These are phyloP conservation scores for Phytopythium oedochilum DNA, from an alignment of 352 stramenopile genomes.

Conservation along the genomic window DNA sequence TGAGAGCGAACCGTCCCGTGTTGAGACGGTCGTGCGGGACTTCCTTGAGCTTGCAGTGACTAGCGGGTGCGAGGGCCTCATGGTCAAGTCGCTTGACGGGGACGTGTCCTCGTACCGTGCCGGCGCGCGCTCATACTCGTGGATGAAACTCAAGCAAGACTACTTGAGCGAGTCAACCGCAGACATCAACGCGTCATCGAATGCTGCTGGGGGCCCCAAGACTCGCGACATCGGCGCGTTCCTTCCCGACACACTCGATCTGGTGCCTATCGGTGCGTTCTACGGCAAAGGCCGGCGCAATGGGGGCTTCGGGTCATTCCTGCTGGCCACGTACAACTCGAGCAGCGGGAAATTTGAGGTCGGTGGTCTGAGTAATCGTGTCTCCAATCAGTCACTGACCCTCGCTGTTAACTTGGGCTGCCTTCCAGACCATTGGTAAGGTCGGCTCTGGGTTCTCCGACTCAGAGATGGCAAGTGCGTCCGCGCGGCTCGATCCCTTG, in stretches of 20 bases:
- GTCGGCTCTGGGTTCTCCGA: slow-evolving; percentile 98
- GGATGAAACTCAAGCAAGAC: slow-evolving; percentile 86
- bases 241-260: slow-evolving; percentile 91
- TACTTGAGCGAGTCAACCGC: slow-evolving; percentile 36
- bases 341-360: slow-evolving; percentile 94
- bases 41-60: slow-evolving; percentile 49
- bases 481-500: slow-evolving; percentile 37
- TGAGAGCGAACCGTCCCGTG: background rate
- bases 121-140: slow-evolving; percentile 65
- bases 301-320: slow-evolving; percentile 96
- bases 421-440: slow-evolving; percentile 70
- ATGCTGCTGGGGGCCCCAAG: background rate
- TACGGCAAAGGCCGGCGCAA: slow-evolving; percentile 93
- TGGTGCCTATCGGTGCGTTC: slow-evolving; percentile 98
- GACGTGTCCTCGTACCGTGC: slow-evolving; percentile 56
- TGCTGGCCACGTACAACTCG: slow-evolving; percentile 96
- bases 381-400: background rate
- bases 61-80: slow-evolving; percentile 72
- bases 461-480: slow-evolving; percentile 84
- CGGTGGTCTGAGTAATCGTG: background rate
- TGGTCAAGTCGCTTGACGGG: slow-evolving; percentile 64
- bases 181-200: background rate
- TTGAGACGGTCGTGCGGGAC: slow-evolving; percentile 14
- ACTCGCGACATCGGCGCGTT: slow-evolving; percentile 40
- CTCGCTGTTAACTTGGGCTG: too few relatives aligned